Conservation (phyloP, 495 filamentous ascomycete genomes). For the Penicillium longicatenatum region DNA sequence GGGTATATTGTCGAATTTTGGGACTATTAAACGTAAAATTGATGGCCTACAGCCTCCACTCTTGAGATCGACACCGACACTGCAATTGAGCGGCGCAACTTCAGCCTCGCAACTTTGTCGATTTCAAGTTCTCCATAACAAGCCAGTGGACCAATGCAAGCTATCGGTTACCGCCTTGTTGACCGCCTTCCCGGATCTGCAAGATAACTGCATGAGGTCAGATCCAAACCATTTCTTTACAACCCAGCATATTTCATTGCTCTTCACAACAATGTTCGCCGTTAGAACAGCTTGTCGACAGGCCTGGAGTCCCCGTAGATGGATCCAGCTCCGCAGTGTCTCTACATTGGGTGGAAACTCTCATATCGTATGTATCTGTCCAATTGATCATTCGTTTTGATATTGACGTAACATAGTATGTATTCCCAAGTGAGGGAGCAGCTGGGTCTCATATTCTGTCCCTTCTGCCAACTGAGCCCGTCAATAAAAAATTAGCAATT, state of each 20-base stretch:
- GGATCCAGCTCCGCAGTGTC: conserved; percentile 39
- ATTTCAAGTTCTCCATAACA: neutral
- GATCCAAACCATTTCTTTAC: neutral
- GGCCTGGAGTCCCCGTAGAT: conserved; percentile 17
- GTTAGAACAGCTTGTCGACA: conserved; percentile 25
- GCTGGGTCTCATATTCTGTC: conserved; percentile 62
- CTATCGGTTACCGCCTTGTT: conserved; percentile 13
- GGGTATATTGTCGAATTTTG: neutral
- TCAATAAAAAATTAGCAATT: conserved; percentile 67
- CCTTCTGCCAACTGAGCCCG: conserved; percentile 73
- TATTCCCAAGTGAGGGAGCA: conserved; percentile 56
- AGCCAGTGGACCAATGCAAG: neutral
- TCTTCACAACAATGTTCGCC: conserved; percentile 31
- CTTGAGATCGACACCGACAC: conserved; percentile 6
- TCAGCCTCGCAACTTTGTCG: conserved; percentile 3
- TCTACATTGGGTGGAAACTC: conserved; percentile 58
- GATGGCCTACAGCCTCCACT: conserved; percentile 8
- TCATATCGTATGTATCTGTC: conserved; percentile 49
- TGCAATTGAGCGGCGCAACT: conserved; percentile 17
- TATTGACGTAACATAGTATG: conserved; percentile 59
- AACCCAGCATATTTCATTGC: neutral
- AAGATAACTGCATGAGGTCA: conserved; percentile 15
- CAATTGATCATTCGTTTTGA: neutral
- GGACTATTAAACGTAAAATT: neutral
- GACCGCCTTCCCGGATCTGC: conserved; percentile 21